A percentile compares a stretch with the other conserved stretches of the same genome.
Conservation (phyloP, 2,329 filamentous ascomycete species). For the Venturia asperata region DNA sequence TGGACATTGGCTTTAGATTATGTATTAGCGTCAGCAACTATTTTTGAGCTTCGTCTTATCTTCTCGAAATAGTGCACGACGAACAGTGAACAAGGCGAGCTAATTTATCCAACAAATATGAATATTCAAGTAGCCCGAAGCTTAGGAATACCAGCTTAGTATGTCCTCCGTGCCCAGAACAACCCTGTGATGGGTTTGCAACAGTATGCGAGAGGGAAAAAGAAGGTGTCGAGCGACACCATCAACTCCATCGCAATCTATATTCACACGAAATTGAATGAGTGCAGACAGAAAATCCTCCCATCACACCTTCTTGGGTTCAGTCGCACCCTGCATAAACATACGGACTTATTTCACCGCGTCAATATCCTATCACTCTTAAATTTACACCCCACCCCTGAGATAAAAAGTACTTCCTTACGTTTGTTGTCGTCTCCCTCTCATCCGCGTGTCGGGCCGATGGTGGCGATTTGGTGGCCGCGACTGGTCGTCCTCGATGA, state of each 20-base stretch:
- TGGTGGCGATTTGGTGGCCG: conserved; percentile 6
- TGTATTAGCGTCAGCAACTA: neutral
- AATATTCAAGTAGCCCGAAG: conserved; percentile 3
- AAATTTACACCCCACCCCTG: neutral
- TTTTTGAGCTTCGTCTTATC: neutral
- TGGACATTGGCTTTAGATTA: conserved; percentile 42
- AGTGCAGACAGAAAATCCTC: conserved; percentile 5
- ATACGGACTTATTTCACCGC: neutral
- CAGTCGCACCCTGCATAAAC: neutral
- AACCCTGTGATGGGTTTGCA: neutral
- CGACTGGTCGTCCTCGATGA: neutral
- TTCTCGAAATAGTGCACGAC: neutral
- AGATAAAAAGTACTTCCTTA: conserved; percentile 7
- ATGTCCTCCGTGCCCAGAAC: neutral
- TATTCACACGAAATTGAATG: conserved; percentile 1
- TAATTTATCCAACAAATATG: conserved; percentile 2
- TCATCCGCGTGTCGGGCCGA: neutral
- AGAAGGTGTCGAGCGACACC: neutral
- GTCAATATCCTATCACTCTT: neutral
- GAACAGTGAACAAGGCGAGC: neutral
- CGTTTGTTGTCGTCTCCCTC: neutral
- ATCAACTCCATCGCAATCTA: conserved; percentile 1
- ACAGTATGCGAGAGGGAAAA: neutral
- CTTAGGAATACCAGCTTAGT: neutral
- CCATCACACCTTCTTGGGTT: neutral